Conservation (phyloP, 164 flowering plant species). For the Saururus chinensis region DNA sequence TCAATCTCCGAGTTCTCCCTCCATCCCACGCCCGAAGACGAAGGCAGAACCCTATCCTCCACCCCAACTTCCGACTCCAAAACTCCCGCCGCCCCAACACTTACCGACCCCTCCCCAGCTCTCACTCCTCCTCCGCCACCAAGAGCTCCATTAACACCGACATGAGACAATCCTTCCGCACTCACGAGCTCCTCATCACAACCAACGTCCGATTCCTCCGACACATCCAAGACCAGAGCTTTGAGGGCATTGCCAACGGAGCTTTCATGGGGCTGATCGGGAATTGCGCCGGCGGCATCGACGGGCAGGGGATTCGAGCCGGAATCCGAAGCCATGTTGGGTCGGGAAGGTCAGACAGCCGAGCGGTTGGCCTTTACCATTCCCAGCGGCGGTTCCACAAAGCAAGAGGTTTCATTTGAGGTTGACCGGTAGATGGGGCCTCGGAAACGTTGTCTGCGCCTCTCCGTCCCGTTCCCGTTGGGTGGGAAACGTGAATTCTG, state of each 20-base stretch:
- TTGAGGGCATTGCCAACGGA: too few species aligned
- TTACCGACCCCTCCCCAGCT: background rate
- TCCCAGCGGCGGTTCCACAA: background rate
- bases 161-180: background rate
- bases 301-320: background rate
- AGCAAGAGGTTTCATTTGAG: background rate
- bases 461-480: too few species aligned
- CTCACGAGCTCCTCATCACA: background rate
- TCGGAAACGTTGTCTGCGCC: too few species aligned
- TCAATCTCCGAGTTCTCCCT: conserved; percentile 1
- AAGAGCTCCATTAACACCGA: too few species aligned
- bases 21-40: background rate
- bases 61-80: conserved; percentile 5
- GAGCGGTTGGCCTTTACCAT: background rate
- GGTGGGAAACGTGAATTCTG: background rate
- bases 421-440: too few species aligned
- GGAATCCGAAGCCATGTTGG: background rate
- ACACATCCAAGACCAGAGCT: background rate
- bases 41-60: conserved; percentile 3
- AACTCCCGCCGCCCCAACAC: background rate
- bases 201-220: too few species aligned
- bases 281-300: too few species aligned
- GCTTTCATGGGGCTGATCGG: too few species aligned
- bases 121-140: background rate
- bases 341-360: background rate